phyloP scores from a whole-genome alignment of 2,329 filamentous ascomycete genomes.

The Colletotrichum coccodes region DNA sequence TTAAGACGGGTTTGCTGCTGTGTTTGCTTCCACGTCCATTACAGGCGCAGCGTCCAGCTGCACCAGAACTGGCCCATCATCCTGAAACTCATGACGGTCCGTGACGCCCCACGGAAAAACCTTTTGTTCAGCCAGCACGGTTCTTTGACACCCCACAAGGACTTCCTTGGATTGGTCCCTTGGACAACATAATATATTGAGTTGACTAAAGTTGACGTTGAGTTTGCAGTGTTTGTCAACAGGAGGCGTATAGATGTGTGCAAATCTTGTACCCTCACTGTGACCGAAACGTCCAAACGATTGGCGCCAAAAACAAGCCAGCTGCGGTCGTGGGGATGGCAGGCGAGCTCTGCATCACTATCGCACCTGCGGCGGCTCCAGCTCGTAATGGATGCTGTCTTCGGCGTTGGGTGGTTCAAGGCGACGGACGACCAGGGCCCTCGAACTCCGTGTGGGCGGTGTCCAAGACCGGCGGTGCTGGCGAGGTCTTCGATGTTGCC shows the following conservation, averaged over 20 bases:
- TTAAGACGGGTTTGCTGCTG: neutral
- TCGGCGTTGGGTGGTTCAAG: neutral
- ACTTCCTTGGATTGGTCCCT: neutral
- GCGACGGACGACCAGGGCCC: neutral
- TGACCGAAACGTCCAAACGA: neutral
- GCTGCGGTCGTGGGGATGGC: neutral
- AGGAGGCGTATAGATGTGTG: too few species aligned
- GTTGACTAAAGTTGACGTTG: too few species aligned
- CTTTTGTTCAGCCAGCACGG: neutral
- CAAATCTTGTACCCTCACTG: neutral
- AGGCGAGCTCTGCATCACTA: neutral
- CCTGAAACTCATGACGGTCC: neutral
- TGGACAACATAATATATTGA: neutral
- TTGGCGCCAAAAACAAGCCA: neutral
- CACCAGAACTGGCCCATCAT: neutral
- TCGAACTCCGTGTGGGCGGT: neutral
- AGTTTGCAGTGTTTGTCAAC: neutral
- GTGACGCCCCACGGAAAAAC: neutral
- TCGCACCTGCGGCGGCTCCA: neutral
- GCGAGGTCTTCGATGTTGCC: neutral
- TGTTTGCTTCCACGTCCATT: neutral
- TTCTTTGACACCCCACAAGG: too few species aligned
- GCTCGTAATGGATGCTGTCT: neutral
- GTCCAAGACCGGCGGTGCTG: neutral
- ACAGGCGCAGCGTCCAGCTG: too few species aligned